A percentile compares a stretch with the other conserved stretches of the same genome.
These are phyloP conservation scores for Nevesoporus exiguus DNA, from an alignment of 768 basidiomycete species.

Conservation along the genomic window DNA sequence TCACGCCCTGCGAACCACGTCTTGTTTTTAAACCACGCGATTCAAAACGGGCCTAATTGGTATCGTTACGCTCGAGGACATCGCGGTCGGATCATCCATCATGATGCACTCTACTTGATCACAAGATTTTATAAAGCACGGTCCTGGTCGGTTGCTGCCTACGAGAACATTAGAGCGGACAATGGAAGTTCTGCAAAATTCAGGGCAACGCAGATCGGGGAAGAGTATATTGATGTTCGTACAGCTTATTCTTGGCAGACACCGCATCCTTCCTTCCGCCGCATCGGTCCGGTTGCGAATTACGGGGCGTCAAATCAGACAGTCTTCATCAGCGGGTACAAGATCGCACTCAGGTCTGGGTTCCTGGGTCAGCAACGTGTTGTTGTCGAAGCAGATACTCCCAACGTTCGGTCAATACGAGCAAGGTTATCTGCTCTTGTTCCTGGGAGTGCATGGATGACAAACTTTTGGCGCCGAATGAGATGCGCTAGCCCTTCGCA, in stretches of 20 bases:
- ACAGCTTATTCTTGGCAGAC: not conserved
- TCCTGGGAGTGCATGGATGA: not conserved
- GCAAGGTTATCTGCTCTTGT: not conserved
- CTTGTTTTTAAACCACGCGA: not conserved
- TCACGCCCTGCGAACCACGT: not conserved
- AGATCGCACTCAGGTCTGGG: not conserved
- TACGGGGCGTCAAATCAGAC: not conserved
- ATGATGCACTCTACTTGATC: not conserved
- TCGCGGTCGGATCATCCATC: not conserved
- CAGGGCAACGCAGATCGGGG: not conserved
- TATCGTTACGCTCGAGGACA: too few species aligned
- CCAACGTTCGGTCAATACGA: not conserved
- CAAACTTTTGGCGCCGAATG: not conserved
- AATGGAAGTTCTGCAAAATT: not conserved
- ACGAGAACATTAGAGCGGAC: not conserved
- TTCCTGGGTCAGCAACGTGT: not conserved
- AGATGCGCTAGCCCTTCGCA: not conserved
- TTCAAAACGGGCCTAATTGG: not conserved
- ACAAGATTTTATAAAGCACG: constrained; percentile 1
- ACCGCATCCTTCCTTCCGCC: not conserved
- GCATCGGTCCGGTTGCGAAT: not conserved
- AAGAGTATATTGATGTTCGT: not conserved
- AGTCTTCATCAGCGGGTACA: not conserved
- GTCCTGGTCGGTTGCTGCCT: not conserved
- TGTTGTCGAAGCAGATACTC: not conserved